Percentiles rank a stretch among this genome's conserved stretches.
Evolutionary conservation across 2,329 filamentous ascomycete genomes (phyloP).

Genomic region (Colletotrichum eleusines): DNA sequence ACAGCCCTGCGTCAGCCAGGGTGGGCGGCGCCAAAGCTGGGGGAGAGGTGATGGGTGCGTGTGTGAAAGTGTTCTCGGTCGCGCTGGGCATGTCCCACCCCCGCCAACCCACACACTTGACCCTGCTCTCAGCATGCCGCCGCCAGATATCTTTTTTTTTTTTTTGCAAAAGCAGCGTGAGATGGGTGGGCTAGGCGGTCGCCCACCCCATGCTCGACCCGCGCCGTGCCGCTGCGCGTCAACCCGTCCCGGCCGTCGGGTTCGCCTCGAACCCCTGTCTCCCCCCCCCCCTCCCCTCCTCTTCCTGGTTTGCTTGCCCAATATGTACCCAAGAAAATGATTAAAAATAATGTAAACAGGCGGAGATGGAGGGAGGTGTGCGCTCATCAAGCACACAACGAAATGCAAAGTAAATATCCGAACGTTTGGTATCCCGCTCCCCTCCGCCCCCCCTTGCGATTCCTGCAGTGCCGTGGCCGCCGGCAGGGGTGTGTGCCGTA

Average conservation of each 20-base stretch:
- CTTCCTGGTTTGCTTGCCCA: conserved; percentile 29
- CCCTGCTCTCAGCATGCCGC: conserved; percentile 45
- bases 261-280: conserved; percentile 41
- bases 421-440: conserved; percentile 31
- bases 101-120: conserved; percentile 19
- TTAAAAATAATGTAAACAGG: conserved; percentile 10
- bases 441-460: neutral
- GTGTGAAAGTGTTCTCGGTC: conserved; percentile 21
- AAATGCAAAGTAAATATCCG: conserved; percentile 33
- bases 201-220: conserved; percentile 42
- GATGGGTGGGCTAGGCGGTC: conserved; percentile 44
- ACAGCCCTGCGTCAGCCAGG: conserved; percentile 22
- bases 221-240: conserved; percentile 46
- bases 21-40: conserved; percentile 13
- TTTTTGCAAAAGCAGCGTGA: conserved; percentile 55
- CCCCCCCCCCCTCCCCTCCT: neutral
- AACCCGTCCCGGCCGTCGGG: conserved; percentile 47
- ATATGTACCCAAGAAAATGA: conserved; percentile 36
- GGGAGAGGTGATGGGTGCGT: neutral
- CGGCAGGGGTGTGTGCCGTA: conserved; percentile 27
- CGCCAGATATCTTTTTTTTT: neutral
- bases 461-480: conserved; percentile 34
- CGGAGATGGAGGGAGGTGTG: conserved; percentile 38
- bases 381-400: conserved; percentile 18
- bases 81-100: conserved; percentile 20